Evolutionary conservation across 225 moss, liverwort and hornwort genomes (phyloP).

Genomic region (Physcomitrellopsis africana): DNA sequence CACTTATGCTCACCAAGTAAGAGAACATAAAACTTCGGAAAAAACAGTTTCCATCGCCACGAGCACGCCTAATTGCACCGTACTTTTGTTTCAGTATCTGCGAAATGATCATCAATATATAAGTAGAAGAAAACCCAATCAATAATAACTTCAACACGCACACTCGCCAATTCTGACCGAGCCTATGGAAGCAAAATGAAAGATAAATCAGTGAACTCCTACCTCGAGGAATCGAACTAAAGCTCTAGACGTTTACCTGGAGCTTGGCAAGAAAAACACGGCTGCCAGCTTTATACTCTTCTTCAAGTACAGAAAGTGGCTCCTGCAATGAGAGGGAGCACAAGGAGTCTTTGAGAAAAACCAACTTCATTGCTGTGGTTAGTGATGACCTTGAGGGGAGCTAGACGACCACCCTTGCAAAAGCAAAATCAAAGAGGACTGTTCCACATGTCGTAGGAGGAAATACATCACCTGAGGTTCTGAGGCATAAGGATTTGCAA

Average conservation of each 20-base stretch:
- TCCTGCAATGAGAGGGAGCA: slow-evolving; percentile 66
- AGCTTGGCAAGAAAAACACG: slow-evolving; percentile 96
- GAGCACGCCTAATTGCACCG: slow-evolving; percentile 90
- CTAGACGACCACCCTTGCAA: background rate
- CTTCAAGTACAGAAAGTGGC: slow-evolving; percentile 87
- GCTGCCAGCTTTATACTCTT: slow-evolving; percentile 93
- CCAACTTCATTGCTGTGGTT: background rate
- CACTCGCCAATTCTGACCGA: background rate
- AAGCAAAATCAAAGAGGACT: background rate
- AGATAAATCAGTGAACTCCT: background rate
- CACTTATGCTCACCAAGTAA: slow-evolving; percentile 70
- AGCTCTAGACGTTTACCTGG: slow-evolving; percentile 55
- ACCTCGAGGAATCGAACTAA: background rate
- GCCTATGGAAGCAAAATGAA: background rate
- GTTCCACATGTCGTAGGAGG: background rate
- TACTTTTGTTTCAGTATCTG: slow-evolving; percentile 93
- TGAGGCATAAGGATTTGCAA: background rate
- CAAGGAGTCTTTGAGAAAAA: slow-evolving; percentile 6
- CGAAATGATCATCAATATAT: background rate
- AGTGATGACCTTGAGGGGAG: background rate
- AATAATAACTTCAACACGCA: slow-evolving; percentile 3
- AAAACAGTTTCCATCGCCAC: slow-evolving; percentile 99
- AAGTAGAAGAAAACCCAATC: slow-evolving; percentile 10
- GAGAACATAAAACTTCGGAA: slow-evolving; percentile 99
- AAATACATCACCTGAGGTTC: background rate